phyloP scores from a whole-genome alignment of 2,329 filamentous ascomycete species.

The Podosphaera xanthii region DNA sequence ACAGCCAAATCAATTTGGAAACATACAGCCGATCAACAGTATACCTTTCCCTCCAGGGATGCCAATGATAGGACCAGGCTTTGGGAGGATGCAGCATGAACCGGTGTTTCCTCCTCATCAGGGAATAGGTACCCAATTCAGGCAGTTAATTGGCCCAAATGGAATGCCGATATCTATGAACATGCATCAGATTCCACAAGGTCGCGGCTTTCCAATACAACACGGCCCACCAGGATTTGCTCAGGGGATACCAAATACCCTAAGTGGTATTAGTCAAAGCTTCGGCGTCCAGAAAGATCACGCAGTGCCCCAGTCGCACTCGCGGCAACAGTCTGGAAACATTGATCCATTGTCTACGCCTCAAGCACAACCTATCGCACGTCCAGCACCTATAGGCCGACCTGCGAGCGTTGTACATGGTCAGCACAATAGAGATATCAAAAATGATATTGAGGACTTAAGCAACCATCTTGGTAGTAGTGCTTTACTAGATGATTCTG shows the following conservation, averaged over 20 bases:
- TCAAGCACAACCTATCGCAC: slow-evolving; percentile 48
- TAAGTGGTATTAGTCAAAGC: slow-evolving; percentile 19
- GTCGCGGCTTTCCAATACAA: slow-evolving; percentile 18
- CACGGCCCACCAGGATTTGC: slow-evolving; percentile 31
- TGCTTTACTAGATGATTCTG: slow-evolving; percentile 59
- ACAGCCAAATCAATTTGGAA: slow-evolving; percentile 21
- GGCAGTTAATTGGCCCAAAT: slow-evolving; percentile 27
- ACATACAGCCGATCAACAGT: slow-evolving; percentile 27
- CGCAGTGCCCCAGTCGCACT: slow-evolving; percentile 33
- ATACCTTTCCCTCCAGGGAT: slow-evolving; percentile 29
- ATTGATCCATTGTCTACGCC: slow-evolving; percentile 16
- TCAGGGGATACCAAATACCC: slow-evolving; percentile 21
- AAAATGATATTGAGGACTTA: slow-evolving; percentile 43
- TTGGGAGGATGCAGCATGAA: slow-evolving; percentile 22
- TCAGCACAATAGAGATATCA: slow-evolving; percentile 21
- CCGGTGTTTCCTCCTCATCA: slow-evolving; percentile 30
- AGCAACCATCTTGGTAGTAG: slow-evolving; percentile 74
- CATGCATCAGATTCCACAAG: slow-evolving; percentile 34
- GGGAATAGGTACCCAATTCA: slow-evolving; percentile 28
- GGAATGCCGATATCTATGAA: slow-evolving; percentile 32
- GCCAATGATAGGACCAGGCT: slow-evolving; percentile 21
- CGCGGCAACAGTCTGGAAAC: slow-evolving; percentile 47
- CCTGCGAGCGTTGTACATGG: slow-evolving; percentile 49
- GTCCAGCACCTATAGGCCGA: slow-evolving; percentile 70
- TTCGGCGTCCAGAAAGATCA: slow-evolving; percentile 19